Percentiles rank a stretch among this genome's conserved stretches.
Evolutionary conservation across 768 basidiomycete species (phyloP).

Genomic region (Lentinula lateritia): DNA sequence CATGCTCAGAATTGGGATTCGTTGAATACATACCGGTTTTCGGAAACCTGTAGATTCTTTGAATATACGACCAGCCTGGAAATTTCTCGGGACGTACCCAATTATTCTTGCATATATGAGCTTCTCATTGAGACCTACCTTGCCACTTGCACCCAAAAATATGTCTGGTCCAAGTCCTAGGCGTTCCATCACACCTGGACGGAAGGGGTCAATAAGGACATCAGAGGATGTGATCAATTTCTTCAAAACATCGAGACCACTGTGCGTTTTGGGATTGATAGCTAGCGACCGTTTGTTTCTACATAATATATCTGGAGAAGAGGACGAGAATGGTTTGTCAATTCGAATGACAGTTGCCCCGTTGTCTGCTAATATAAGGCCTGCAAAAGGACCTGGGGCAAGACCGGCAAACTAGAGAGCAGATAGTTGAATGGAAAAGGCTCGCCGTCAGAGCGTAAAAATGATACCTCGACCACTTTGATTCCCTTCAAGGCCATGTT

Average conservation of each 20-base stretch:
- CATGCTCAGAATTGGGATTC: too few species aligned
- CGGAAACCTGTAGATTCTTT: neutral
- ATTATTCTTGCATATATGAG: conserved; percentile 70
- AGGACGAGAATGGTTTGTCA: conserved; percentile 46
- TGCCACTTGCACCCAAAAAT: conserved; percentile 45
- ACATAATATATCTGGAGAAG: conserved; percentile 50
- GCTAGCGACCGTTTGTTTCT: conserved; percentile 72
- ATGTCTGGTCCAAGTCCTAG: conserved; percentile 72
- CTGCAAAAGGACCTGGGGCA: conserved; percentile 78
- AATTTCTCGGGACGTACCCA: conserved; percentile 42
- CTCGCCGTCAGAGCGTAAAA: neutral
- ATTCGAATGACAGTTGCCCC: conserved; percentile 74
- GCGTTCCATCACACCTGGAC: conserved; percentile 78
- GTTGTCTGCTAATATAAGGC: conserved; percentile 72
- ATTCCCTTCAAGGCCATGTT: conserved; percentile 34
- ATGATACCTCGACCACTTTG: conserved; percentile 29
- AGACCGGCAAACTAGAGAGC: conserved; percentile 65
- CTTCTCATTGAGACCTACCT: conserved; percentile 50
- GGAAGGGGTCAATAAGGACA: conserved; percentile 77
- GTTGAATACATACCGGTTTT: neutral
- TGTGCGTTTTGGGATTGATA: conserved; percentile 57
- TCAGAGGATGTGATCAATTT: conserved; percentile 62
- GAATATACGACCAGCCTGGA: neutral
- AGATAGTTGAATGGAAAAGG: neutral
- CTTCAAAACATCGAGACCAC: conserved; percentile 52